phyloP scores from a whole-genome alignment of 345 rosid genomes.

The Bretschneidera sinensis region DNA sequence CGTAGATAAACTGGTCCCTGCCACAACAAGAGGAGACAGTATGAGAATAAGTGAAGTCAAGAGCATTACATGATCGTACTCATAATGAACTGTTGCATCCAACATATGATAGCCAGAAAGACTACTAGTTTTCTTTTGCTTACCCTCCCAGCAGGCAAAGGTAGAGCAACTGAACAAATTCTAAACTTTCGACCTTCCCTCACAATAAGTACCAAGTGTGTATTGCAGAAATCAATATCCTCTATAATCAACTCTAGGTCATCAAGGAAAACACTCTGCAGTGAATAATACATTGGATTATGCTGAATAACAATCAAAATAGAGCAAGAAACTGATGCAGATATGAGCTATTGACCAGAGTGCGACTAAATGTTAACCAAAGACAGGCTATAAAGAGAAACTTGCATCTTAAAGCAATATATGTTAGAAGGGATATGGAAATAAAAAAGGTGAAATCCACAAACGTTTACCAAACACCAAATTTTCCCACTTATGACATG shows the following conservation, averaged over 20 bases:
- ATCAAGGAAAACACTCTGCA: constrained; percentile 59
- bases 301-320: not conserved
- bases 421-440: no score
- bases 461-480: no score
- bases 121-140: constrained; percentile 12
- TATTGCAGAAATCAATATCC: constrained; percentile 87
- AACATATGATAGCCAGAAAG: not conserved
- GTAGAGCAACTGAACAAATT: constrained; percentile 73
- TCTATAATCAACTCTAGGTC: constrained; percentile 51
- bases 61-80: not conserved
- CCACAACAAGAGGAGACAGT: constrained; percentile 12
- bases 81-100: not conserved
- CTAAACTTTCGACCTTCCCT: constrained; percentile 49
- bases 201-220: constrained; percentile 57
- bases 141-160: constrained; percentile 59
- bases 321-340: not conserved
- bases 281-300: constrained; percentile 10
- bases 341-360: not conserved
- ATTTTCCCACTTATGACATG: no score
- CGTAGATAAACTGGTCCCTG: constrained; percentile 54
- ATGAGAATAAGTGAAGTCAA: constrained; percentile 12
- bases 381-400: no score
- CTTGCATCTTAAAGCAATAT: no score
- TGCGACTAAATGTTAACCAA: not conserved
- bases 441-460: no score